Conservation (phyloP, 495 filamentous ascomycete genomes). For the Filosporella fistucella region DNA sequence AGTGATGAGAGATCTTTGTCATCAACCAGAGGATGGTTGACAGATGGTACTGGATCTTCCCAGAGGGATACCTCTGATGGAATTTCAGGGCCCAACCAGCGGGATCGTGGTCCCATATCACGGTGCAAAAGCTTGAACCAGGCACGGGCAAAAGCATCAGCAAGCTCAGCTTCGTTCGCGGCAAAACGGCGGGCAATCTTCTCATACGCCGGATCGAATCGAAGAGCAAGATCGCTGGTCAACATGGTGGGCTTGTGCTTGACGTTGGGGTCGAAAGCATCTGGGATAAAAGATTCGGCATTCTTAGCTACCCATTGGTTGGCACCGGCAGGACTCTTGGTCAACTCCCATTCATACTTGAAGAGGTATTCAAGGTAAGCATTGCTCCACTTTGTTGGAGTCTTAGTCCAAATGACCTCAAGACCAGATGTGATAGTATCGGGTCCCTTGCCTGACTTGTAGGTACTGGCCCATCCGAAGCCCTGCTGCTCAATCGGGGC, state of each 20-base stretch:
- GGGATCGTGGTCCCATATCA: constrained; percentile 63
- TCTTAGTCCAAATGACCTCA: constrained; percentile 70
- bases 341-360: constrained; percentile 72
- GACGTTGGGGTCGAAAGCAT: constrained; percentile 58
- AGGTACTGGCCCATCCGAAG: constrained; percentile 59
- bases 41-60: constrained; percentile 60
- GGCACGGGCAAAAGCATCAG: constrained; percentile 60
- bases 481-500: constrained; percentile 58
- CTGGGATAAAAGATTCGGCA: constrained; percentile 58
- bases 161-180: constrained; percentile 58
- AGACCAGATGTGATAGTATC: constrained; percentile 69
- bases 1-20: constrained; percentile 52
- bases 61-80: constrained; percentile 57
- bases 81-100: constrained; percentile 66
- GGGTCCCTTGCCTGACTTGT: constrained; percentile 54
- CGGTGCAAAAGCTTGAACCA: constrained; percentile 79
- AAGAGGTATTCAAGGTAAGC: constrained; percentile 66
- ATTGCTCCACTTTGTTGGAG: constrained; percentile 65
- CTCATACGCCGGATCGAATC: constrained; percentile 64
- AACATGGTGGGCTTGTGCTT: constrained; percentile 66
- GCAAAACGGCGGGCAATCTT: constrained; percentile 67
- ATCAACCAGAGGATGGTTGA: constrained; percentile 50
- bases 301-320: constrained; percentile 71
- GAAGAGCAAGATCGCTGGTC: constrained; percentile 65
- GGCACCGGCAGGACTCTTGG: constrained; percentile 67